These are phyloP conservation scores for Cylindrotheca fusiformis DNA, from an alignment of 108 stramenopile species.

Conservation along the genomic window DNA sequence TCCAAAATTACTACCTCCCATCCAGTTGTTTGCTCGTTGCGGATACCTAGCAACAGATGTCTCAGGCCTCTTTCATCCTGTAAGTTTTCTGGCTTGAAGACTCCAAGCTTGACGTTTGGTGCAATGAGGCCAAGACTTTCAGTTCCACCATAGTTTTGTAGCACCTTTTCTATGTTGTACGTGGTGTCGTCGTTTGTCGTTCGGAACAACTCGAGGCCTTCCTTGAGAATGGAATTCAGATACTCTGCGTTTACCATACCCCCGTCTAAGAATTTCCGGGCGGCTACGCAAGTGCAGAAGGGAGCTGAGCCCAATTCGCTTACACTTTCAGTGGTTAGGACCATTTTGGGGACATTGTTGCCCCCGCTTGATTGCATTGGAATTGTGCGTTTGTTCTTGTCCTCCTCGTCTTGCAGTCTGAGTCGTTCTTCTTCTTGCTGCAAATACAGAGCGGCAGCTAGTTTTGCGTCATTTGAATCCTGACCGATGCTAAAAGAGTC, in stretches of 20 bases:
- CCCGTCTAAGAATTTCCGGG: conserved; percentile 17
- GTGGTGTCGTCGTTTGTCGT: not conserved
- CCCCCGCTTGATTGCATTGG: not conserved
- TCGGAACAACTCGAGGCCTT: conserved; percentile 19
- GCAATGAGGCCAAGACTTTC: not conserved
- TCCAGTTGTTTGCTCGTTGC: conserved; percentile 20
- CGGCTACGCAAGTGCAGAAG: conserved; percentile 23
- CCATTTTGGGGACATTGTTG: conserved; percentile 19
- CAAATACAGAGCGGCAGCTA: not conserved
- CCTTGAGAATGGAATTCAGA: conserved; percentile 15
- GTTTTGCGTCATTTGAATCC: conserved; percentile 2
- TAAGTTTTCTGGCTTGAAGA: conserved; percentile 9
- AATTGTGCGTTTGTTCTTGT: not conserved
- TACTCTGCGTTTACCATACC: conserved; percentile 20
- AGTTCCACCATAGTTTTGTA: conserved; percentile 9
- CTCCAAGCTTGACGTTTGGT: conserved; percentile 5
- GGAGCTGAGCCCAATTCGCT: conserved; percentile 2
- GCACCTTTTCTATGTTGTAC: conserved; percentile 6
- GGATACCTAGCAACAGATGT: conserved; percentile 2
- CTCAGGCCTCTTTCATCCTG: conserved; percentile 9
- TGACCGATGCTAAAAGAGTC: not conserved
- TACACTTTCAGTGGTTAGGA: not conserved
- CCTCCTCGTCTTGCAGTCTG: not conserved
- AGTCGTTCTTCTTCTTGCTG: conserved; percentile 9
- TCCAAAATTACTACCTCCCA: conserved; percentile 23